A percentile compares a stretch with the other conserved stretches of the same genome.
Evolutionary conservation across 352 stramenopile species (phyloP).

Genomic region (Globisporangium rhizosaccharum): DNA sequence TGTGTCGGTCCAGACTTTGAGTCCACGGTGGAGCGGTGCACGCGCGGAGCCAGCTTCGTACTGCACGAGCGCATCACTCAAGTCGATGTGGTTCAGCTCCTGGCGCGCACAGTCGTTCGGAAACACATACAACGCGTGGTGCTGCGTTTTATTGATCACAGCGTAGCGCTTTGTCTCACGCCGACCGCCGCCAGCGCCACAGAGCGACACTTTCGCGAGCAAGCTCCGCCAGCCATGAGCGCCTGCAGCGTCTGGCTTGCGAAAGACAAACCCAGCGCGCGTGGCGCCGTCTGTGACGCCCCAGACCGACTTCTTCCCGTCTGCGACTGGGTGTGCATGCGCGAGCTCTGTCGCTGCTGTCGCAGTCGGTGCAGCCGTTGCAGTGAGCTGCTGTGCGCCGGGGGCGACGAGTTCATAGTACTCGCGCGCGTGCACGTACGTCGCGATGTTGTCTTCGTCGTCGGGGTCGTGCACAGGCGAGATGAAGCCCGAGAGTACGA

Average conservation of each 20-base stretch:
- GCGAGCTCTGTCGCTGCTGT: not conserved
- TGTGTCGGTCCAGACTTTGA: conserved; percentile 12
- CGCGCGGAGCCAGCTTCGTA: conserved; percentile 9
- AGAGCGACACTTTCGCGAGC: not conserved
- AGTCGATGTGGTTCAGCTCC: conserved; percentile 9
- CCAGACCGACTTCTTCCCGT: conserved; percentile 25
- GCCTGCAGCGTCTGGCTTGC: conserved; percentile 4
- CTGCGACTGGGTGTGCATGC: not conserved
- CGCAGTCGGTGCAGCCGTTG: too few relatives aligned
- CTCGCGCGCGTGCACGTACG: conserved; percentile 23
- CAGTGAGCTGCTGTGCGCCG: conserved; percentile 11
- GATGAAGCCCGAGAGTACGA: conserved; percentile 32
- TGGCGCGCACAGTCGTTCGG: conserved; percentile 11
- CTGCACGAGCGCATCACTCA: conserved; percentile 12
- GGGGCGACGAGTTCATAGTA: conserved; percentile 54
- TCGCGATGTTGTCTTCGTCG: conserved; percentile 8
- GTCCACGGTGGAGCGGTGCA: conserved; percentile 8
- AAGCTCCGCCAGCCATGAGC: not conserved
- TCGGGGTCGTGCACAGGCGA: conserved; percentile 20
- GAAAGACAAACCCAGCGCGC: conserved; percentile 21
- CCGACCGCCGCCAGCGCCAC: not conserved
- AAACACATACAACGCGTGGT: conserved; percentile 17
- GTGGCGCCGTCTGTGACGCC: conserved; percentile 27
- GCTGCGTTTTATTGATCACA: conserved; percentile 17
- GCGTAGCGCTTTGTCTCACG: conserved; percentile 12